phyloP scores from a whole-genome alignment of 176 grass and related monocot genomes.

The Cocos nucifera region DNA sequence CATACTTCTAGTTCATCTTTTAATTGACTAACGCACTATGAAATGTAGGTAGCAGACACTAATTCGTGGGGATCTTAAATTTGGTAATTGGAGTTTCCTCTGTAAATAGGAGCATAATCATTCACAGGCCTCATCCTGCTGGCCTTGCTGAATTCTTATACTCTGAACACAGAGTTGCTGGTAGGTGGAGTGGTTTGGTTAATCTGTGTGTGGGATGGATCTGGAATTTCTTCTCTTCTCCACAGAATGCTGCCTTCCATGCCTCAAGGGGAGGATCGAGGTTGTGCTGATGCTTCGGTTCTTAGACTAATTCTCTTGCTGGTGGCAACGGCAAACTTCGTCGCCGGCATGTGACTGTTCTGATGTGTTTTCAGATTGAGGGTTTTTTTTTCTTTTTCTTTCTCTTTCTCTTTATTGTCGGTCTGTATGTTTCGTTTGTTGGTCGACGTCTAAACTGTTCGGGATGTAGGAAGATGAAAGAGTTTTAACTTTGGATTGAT shows the following conservation, averaged over 20 bases:
- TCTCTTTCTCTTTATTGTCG: no score
- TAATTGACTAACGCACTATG: constrained; percentile 6
- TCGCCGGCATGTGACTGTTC: background rate
- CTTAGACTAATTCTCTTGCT: background rate
- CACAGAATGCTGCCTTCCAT: constrained; percentile 1
- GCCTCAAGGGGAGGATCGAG: background rate
- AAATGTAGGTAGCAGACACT: constrained; percentile 4
- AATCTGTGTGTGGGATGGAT: background rate
- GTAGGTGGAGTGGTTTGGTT: constrained; percentile 4
- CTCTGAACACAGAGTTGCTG: constrained; percentile 5
- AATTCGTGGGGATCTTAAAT: background rate
- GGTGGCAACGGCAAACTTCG: background rate
- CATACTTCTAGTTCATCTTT: background rate
- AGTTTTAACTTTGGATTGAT: background rate
- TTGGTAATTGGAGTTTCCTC: background rate
- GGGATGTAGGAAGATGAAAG: background rate
- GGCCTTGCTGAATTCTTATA: constrained; percentile 4
- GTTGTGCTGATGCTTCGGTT: background rate
- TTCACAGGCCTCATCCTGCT: background rate
- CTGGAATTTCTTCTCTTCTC: background rate
- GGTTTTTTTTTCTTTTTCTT: background rate
- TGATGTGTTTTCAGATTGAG: background rate
- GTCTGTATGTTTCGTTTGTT: constrained; percentile 6
- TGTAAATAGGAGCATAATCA: background rate
- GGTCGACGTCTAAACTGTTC: background rate